Conservation (phyloP, 176 grass and related monocot genomes). For the Poa annua region DNA sequence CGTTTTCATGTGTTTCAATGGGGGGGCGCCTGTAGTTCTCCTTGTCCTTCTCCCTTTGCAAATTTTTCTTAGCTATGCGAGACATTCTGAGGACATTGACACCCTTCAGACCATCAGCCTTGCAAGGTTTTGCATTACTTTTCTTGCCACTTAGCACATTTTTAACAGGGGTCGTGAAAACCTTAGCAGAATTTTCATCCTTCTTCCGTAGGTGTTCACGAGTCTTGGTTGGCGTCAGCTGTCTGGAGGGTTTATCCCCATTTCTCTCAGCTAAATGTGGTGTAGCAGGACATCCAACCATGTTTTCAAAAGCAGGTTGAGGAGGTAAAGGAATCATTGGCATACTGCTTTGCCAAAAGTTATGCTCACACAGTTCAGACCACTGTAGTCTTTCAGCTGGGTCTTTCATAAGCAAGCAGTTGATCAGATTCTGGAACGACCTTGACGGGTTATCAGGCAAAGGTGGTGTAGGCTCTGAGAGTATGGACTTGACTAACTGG, state of each 20-base stretch:
- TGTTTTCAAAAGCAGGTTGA: conserved; percentile 76
- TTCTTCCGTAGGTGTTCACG: conserved; percentile 54
- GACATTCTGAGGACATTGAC: conserved; percentile 94
- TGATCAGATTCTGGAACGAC: conserved; percentile 84
- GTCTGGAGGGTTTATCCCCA: conserved; percentile 67
- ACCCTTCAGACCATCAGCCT: conserved; percentile 60
- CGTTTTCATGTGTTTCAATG: conserved; percentile 62
- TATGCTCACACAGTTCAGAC: conserved; percentile 90
- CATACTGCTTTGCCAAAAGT: conserved; percentile 82
- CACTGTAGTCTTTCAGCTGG: conserved; percentile 95
- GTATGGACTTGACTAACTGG: conserved; percentile 89
- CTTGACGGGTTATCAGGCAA: conserved; percentile 81
- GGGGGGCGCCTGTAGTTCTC: conserved; percentile 85
- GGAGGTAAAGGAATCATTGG: conserved; percentile 60
- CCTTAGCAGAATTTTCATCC: conserved; percentile 77
- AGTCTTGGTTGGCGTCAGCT: conserved; percentile 66
- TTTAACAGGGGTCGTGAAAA: conserved; percentile 64
- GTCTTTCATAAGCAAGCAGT: conserved; percentile 90
- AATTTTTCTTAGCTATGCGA: conserved; percentile 92
- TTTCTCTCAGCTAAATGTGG: conserved; percentile 70
- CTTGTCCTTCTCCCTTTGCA: conserved; percentile 89
- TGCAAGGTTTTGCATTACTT: conserved; percentile 59
- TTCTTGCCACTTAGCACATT: conserved; percentile 70
- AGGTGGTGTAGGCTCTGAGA: conserved; percentile 77
- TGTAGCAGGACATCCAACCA: conserved; percentile 63